phyloP scores from a whole-genome alignment of 352 stramenopile genomes.

The Phytophthora pistaciae region DNA sequence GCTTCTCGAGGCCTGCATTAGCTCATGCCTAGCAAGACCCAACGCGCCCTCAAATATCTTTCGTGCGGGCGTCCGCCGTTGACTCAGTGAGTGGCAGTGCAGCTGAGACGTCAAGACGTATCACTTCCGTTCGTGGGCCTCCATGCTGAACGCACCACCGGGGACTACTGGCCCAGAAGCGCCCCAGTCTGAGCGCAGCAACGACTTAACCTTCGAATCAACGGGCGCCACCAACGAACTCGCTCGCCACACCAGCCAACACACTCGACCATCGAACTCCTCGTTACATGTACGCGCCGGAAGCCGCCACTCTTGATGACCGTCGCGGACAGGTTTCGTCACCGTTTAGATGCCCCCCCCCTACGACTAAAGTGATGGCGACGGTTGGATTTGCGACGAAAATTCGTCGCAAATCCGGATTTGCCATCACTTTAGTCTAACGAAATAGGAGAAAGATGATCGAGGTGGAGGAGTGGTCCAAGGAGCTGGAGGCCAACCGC shows the following conservation, averaged over 20 bases:
- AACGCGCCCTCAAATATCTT: not conserved
- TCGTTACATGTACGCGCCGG: not conserved
- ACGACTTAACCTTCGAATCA: not conserved
- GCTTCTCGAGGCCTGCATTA: not conserved
- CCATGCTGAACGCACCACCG: not conserved
- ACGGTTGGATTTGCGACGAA: no score
- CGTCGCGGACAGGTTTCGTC: not conserved
- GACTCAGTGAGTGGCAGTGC: not conserved
- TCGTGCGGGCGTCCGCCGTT: not conserved
- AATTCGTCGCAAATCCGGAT: not conserved
- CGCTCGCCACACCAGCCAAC: not conserved
- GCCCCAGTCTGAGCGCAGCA: not conserved
- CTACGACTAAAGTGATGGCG: no score
- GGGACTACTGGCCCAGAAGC: not conserved
- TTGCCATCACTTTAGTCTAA: not conserved
- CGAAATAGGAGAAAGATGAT: constrained; percentile 50
- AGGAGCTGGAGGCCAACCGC: constrained; percentile 90
- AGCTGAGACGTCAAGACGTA: not conserved
- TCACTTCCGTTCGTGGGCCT: not conserved
- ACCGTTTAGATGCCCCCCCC: no score
- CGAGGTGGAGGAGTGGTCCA: constrained; percentile 90
- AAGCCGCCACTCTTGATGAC: not conserved
- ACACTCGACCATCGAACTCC: not conserved
- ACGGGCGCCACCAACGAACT: not conserved
- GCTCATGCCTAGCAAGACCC: not conserved